Base-by-base conservation (phyloP, 2,329 filamentous ascomycete species). In the Fusarium brevicatenulatum region DNA sequence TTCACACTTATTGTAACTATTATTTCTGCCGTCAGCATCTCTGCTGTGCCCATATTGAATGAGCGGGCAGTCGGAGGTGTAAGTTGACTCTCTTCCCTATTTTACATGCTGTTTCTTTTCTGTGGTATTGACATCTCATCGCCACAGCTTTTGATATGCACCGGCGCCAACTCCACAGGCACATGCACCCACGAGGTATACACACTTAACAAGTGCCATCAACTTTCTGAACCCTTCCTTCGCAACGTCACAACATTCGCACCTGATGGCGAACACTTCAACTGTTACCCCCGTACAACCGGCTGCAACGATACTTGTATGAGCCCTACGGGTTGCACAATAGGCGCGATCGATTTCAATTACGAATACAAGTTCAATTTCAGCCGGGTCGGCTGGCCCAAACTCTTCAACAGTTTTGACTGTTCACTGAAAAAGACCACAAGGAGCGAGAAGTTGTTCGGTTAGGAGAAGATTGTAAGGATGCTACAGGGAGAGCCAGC, bases 271-370 rank as follows among this genome's bases (percentile, higher is more conserved):
- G 86, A 86, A 50, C 72, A 72, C 43, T 88, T 88, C 70, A 79
- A 76, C 70, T 89, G 87, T 80, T 86, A 80, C 76, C 86, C 86
- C 6, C 83, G 82, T 66, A 77, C 82, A 12, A 74, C 76, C 59
- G 62, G 76, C 30, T 89, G 87, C 76, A 79, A 79, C 39, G 80
- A 78, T 28, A 80, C 83, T 67, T 89, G 87, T 82, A 84, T 58
- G 9, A 87, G 86, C 52, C 86, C 86, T 5, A 85, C 83, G 49
- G 87, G 87, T 40, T 89, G 87, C 80, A 88, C 86, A 0, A 82
- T 86, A 66, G 87, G 86, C 40, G 75, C 81, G 12, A 81, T 89
- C 54, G 82, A 83, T 73, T 88, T 83, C 71, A 72, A 78, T 69
- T 86, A 84, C 74, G 75, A 80, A 63, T 62, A 86, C 81, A 88